Evolutionary conservation across 352 stramenopile genomes (phyloP).

Genomic region (Phytopythium litorale): DNA sequence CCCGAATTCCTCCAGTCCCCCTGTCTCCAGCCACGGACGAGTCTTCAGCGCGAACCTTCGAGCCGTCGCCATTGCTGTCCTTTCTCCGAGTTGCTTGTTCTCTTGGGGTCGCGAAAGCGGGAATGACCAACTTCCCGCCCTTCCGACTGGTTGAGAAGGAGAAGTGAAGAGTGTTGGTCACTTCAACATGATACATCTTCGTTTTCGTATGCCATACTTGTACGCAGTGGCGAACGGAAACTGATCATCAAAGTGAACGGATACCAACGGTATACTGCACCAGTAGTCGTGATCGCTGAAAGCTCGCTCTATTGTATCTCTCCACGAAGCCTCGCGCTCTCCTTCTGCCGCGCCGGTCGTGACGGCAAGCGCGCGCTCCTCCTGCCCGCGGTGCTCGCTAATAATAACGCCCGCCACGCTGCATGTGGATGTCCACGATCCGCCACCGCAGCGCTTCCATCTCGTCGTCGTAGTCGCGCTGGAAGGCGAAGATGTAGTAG

Average conservation of each 20-base stretch:
- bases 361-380: neutral
- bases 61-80: neutral
- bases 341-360: no score
- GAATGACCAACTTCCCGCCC: neutral
- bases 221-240: neutral
- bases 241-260: conserved; percentile 10
- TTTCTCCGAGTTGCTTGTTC: neutral
- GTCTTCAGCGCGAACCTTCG: neutral
- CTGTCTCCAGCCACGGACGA: neutral
- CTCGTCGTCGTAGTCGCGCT: conserved; percentile 96
- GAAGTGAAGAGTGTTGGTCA: neutral
- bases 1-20: neutral
- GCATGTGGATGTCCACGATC: conserved; percentile 87
- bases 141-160: neutral
- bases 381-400: conserved; percentile 26
- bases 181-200: neutral
- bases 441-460: conserved; percentile 77
- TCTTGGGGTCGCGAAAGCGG: neutral
- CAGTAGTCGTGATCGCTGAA: neutral
- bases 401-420: conserved; percentile 77
- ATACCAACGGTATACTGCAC: neutral
- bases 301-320: conserved; percentile 8
- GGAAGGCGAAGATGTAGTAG: conserved; percentile 98
- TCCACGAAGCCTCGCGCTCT: neutral
- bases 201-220: neutral